Conservation (phyloP, 2,329 filamentous ascomycete genomes). For the Ophiostoma sp. region DNA sequence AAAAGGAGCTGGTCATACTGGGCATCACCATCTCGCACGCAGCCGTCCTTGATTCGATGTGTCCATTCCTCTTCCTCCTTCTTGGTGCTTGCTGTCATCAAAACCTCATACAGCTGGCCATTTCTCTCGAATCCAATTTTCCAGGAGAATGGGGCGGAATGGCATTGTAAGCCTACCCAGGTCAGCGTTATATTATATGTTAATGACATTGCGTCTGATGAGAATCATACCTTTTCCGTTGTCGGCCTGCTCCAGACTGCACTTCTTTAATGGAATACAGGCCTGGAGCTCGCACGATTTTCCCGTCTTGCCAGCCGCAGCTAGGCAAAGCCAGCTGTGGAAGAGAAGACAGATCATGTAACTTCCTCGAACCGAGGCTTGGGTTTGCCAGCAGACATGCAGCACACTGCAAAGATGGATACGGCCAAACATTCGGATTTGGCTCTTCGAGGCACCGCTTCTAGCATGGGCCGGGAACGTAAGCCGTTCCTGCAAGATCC, state of each 20-base stretch:
- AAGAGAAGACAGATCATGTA: conserved; percentile 88
- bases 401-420: conserved; percentile 76
- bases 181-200: background rate
- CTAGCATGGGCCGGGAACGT: conserved; percentile 57
- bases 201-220: too few relatives aligned
- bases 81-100: conserved; percentile 78
- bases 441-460: conserved; percentile 51
- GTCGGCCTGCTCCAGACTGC: conserved; percentile 64
- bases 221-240: conserved; percentile 61
- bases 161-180: conserved; percentile 70
- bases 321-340: conserved; percentile 70
- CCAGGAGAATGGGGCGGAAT: conserved; percentile 83
- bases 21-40: conserved; percentile 45
- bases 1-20: conserved; percentile 46
- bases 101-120: conserved; percentile 72
- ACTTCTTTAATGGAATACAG: conserved; percentile 61
- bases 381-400: conserved; percentile 74
- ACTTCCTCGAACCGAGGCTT: conserved; percentile 61
- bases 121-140: conserved; percentile 79
- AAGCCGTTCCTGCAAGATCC: conserved; percentile 77
- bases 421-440: conserved; percentile 76
- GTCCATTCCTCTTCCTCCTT: conserved; percentile 80
- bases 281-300: conserved; percentile 68
- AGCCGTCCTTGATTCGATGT: conserved; percentile 52
- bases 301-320: conserved; percentile 58